Percentiles rank a stretch among this genome's conserved stretches.
Conservation (phyloP, 129 eudicot genomes). For the Pulicaria dysenterica region DNA sequence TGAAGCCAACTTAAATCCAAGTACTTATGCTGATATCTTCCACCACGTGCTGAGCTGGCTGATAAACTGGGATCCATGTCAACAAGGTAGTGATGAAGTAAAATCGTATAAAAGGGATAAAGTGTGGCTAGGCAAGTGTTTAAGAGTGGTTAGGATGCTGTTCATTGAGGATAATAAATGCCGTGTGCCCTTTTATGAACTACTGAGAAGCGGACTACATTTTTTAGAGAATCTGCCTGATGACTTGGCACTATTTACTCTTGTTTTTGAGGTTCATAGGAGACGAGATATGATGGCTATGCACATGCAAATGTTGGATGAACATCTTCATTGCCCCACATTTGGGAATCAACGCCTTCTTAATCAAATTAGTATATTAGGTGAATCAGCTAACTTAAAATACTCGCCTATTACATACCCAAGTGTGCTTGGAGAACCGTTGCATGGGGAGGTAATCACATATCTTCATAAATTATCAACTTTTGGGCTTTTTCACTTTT, state of each 20-base stretch:
- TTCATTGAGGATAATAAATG: slow-evolving; percentile 84
- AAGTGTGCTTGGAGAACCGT: slow-evolving; percentile 93
- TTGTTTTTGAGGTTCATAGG: slow-evolving; percentile 84
- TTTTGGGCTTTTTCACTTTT: background rate
- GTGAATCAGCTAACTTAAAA: slow-evolving; percentile 69
- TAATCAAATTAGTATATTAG: slow-evolving; percentile 58
- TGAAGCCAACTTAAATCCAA: slow-evolving; percentile 72
- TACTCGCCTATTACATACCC: slow-evolving; percentile 94
- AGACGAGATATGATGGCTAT: slow-evolving; percentile 94
- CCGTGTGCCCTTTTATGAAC: slow-evolving; percentile 92
- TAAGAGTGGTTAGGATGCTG: slow-evolving; percentile 84
- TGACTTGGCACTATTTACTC: slow-evolving; percentile 88
- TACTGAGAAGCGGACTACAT: slow-evolving; percentile 76
- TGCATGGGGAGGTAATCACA: slow-evolving; percentile 88
- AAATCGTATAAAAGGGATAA: slow-evolving; percentile 70
- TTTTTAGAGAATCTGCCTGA: slow-evolving; percentile 80
- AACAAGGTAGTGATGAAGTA: slow-evolving; percentile 55
- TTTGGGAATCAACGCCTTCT: slow-evolving; percentile 84
- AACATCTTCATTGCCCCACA: slow-evolving; percentile 91
- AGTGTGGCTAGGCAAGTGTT: slow-evolving; percentile 80
- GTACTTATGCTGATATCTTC: slow-evolving; percentile 75
- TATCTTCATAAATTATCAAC: background rate
- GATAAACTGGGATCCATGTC: slow-evolving; percentile 80
- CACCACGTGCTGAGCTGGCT: slow-evolving; percentile 81
- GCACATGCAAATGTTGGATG: slow-evolving; percentile 97